Evolutionary conservation across 495 filamentous ascomycete species (phyloP).

Genomic region (Trichoderma gamsii): DNA sequence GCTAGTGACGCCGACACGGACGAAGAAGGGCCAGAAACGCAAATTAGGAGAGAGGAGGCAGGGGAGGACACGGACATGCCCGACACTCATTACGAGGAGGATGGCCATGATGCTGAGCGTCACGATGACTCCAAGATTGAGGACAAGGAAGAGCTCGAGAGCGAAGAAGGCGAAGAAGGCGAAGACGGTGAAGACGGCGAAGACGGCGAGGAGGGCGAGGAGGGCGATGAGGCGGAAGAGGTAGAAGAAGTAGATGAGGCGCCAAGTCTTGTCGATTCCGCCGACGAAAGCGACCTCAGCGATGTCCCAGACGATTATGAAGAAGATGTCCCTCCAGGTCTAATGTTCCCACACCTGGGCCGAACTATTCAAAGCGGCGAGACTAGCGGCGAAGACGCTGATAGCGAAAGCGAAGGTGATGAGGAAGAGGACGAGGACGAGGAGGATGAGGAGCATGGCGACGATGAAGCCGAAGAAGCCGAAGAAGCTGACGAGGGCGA

Average conservation of each 20-base stretch:
- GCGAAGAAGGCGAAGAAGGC: conserved; percentile 1
- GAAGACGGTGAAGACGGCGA: too few species aligned
- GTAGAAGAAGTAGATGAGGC: conserved; percentile 19
- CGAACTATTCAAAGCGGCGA: conserved; percentile 30
- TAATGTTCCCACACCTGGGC: conserved; percentile 41
- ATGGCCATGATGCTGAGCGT: conserved; percentile 19
- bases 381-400: conserved; percentile 19
- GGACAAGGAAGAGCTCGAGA: conserved; percentile 24
- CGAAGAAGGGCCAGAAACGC: conserved; percentile 23
- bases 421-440: conserved; percentile 23
- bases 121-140: conserved; percentile 21
- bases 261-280: conserved; percentile 59
- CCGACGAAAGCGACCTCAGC: conserved; percentile 76
- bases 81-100: conserved; percentile 27
- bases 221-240: too few species aligned
- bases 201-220: too few species aligned
- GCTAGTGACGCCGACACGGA: conserved; percentile 19
- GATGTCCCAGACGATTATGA: conserved; percentile 55
- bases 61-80: conserved; percentile 18
- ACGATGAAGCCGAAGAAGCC: conserved; percentile 25
- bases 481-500: conserved; percentile 25
- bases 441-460: conserved; percentile 22
- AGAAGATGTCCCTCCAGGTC: conserved; percentile 36
- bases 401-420: conserved; percentile 27
- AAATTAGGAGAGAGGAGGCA: conserved; percentile 13